phyloP scores from a whole-genome alignment of 352 stramenopile genomes.

The Phytopythium chamaehyphon region DNA sequence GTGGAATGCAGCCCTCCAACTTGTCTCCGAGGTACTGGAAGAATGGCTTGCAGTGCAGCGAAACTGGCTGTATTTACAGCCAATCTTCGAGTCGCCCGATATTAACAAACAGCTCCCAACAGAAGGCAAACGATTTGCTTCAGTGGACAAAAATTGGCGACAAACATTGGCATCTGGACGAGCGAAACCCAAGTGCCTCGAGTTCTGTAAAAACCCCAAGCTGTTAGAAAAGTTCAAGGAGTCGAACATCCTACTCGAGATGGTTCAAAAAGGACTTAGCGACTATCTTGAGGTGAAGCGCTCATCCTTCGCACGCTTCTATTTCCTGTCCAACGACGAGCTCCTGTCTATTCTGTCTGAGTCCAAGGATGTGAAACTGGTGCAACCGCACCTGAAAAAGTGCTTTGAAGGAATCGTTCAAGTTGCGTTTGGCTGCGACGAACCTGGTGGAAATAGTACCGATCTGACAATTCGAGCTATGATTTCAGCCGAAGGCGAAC shows the following conservation, averaged over 20 bases:
- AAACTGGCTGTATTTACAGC: constrained; percentile 95
- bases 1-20: constrained; percentile 88
- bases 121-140: constrained; percentile 93
- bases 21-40: constrained; percentile 91
- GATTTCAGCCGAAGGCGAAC: constrained; percentile 88
- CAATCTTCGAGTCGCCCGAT: constrained; percentile 94
- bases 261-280: constrained; percentile 93
- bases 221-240: constrained; percentile 91
- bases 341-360: constrained; percentile 94
- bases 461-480: constrained; percentile 91
- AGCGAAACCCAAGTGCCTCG: constrained; percentile 79
- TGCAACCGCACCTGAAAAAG: constrained; percentile 94
- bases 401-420: constrained; percentile 94
- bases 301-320: constrained; percentile 91
- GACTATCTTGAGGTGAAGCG: constrained; percentile 96
- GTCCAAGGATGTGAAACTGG: constrained; percentile 93
- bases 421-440: constrained; percentile 79
- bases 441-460: constrained; percentile 16
- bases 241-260: constrained; percentile 93
- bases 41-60: constrained; percentile 94
- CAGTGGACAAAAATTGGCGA: constrained; percentile 95
- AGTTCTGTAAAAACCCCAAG: constrained; percentile 92
- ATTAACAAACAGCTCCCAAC: constrained; percentile 96
- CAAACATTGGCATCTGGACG: constrained; percentile 86
- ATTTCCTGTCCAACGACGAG: constrained; percentile 95